Conservation (phyloP, 2,329 filamentous ascomycete species). For the Neonectria sp. region DNA sequence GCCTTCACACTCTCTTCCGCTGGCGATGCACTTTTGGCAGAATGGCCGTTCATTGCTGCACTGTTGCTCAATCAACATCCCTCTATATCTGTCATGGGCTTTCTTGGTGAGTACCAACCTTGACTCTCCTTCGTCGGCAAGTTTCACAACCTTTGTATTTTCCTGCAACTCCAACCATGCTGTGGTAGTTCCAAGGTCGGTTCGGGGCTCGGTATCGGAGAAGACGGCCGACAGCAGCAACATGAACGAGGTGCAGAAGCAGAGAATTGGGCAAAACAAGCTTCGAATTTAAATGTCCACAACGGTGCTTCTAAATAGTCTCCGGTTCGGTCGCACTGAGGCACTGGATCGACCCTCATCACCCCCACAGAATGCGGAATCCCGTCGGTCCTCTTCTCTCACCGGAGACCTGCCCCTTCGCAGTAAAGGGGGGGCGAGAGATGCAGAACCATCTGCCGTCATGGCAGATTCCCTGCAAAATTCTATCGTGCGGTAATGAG, state of each 20-base stretch:
- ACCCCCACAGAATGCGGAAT: slow-evolving; percentile 43
- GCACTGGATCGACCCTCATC: slow-evolving; percentile 38
- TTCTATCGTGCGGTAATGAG: slow-evolving; percentile 44
- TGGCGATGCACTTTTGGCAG: slow-evolving; percentile 73
- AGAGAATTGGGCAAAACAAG: slow-evolving; percentile 15
- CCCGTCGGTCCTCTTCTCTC: slow-evolving; percentile 31
- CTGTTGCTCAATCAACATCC: slow-evolving; percentile 52
- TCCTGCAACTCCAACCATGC: slow-evolving; percentile 74
- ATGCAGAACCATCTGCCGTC: slow-evolving; percentile 33
- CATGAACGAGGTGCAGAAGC: neutral
- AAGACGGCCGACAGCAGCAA: neutral
- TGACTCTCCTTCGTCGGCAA: slow-evolving; percentile 71
- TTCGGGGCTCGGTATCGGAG: neutral
- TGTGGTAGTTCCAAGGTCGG: slow-evolving; percentile 34
- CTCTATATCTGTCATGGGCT: neutral
- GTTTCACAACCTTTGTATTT: slow-evolving; percentile 78
- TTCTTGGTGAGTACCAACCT: slow-evolving; percentile 57
- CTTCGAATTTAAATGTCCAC: slow-evolving; percentile 31
- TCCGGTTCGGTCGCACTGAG: slow-evolving; percentile 30
- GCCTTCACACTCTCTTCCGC: slow-evolving; percentile 71
- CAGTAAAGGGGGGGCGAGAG: slow-evolving; percentile 26
- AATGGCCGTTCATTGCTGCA: slow-evolving; percentile 74
- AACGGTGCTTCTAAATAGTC: slow-evolving; percentile 42
- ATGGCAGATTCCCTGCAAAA: slow-evolving; percentile 35
- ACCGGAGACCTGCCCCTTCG: slow-evolving; percentile 16